Conservation (phyloP, 305 asterid species). For the Nicotiana rustica region DNA sequence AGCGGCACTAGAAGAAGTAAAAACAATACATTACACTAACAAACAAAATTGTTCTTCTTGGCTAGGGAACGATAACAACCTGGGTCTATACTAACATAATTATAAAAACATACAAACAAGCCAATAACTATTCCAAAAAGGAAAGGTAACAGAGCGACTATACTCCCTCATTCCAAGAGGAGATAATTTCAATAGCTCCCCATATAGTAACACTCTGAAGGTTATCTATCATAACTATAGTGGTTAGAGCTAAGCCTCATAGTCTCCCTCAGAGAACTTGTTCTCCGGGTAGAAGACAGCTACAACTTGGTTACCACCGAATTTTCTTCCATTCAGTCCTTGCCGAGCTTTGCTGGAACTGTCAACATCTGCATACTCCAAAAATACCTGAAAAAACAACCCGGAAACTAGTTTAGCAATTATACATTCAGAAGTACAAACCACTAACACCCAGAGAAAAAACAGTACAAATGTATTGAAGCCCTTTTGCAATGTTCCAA, state of each 20-base stretch:
- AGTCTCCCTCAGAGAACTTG: conserved; percentile 82
- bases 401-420: background rate
- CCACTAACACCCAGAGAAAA: background rate
- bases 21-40: background rate
- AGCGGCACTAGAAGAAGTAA: background rate
- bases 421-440: conserved; percentile 5
- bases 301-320: conserved; percentile 88
- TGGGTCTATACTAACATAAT: background rate
- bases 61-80: background rate
- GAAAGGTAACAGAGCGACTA: background rate
- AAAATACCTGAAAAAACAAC: conserved; percentile 63
- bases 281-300: conserved; percentile 88
- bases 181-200: conserved; percentile 12
- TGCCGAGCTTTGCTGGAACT: conserved; percentile 80
- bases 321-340: conserved; percentile 87
- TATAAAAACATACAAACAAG: background rate
- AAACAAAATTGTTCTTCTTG: background rate
- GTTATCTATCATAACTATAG: background rate
- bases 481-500: conserved; percentile 14
- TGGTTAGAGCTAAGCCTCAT: conserved; percentile 55
- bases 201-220: background rate
- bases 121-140: background rate
- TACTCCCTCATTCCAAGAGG: background rate
- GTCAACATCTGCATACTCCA: conserved; percentile 86
- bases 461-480: background rate